Base-by-base conservation (phyloP, 108 stramenopile genomes). In the Skeletonema menzelii region DNA sequence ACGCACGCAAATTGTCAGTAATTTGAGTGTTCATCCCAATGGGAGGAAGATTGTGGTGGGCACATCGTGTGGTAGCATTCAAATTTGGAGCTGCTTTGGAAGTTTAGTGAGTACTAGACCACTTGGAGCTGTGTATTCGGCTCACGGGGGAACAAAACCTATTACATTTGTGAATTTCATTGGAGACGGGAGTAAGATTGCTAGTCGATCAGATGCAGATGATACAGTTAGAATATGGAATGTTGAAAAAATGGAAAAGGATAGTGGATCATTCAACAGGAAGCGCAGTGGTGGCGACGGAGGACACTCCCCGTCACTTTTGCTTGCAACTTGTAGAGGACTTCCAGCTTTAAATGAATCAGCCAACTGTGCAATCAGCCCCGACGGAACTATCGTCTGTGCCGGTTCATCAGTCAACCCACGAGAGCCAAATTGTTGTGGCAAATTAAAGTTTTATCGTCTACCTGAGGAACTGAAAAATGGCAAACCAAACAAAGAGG, bases 41-140 rank as follows among this genome's bases (percentile, higher is more conserved):
- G 89, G 90, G 22, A 70, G 87, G 22, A 86, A 84, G 76, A 72
- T 95, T 47, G 90, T 83, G 26, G 59, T 90, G 14, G 96, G 94
- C 8, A 92, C 93, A 22, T 69, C 84, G 19, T 91, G 92, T 78
- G 96, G 96, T 1, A 84, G 84, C 57, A 69, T 95, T 32, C 94
- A 95, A 79, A 86, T 94, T 35, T 97, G 92, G 90, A 83, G 79
- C 69, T 65, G 69, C 34, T 85, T 70, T 65, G 79, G 79, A 8
- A 77, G 37, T 27, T 60, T 60, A 32, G 73, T 82, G 26, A 76
- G 63, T 46, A 75, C 53, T 56, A 62, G 87, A 60, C 90, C 90
- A 30, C 76, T 86, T n/a, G 75, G 82, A 62, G 82, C 64, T 30
- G 71, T 83, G 4, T 85, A 77, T 62, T 69, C 69, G 26, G 84